Base-by-base conservation (phyloP, 306 rosid genomes). In the barrel medic (Medicago truncatula) region DNA sequence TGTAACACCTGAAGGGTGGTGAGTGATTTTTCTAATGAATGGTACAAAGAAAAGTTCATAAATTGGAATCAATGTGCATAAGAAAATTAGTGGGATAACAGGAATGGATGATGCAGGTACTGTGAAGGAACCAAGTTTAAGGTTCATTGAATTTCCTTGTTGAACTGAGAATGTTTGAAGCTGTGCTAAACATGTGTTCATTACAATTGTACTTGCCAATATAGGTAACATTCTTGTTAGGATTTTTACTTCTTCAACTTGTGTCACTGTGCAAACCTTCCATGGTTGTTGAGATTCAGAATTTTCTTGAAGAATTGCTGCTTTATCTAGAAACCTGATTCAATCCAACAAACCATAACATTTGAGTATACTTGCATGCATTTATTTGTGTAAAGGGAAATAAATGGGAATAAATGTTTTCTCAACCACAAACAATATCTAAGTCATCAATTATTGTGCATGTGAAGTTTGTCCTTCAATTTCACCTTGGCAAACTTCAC, bases 151-250 rank as follows among this genome's bases (percentile, higher is more conserved):
- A 62, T 53, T 83, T 13, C 97, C 97, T 81, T 94, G 97, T 49
- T 83, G 86, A 10, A 94, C 88, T 14, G 96, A 94, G 81, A 91
- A 94, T 47, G 98, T 94, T 63, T 93, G 98, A 52, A 93, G 97
- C 41, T 93, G 98, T 21, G 98, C 98, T 71, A 94, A 75, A 80
- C 96, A 90, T 34, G 98, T 92, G 87, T 94, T 94, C 97, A 94
- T 90, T 75, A 92, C 85, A 64, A 94, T 88, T 44, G 98, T 94
- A 62, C 97, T 92, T n/a, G 82, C 85, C 47, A 94, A 58, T 47
- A 94, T 90, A 0, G 98, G 98, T 20, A 91, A 20, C 97, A 94
- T 90, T 81, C 98, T 83, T 23, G 89, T 81, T 38, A 94, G 83
- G 78, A 90, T 86, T 83, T 94, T 94, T 43, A 94, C 97, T 87